Percentiles rank a stretch among this genome's conserved stretches.
phyloP scores from a whole-genome alignment of 495 filamentous ascomycete genomes.

The Annulohypoxylon bovei region DNA sequence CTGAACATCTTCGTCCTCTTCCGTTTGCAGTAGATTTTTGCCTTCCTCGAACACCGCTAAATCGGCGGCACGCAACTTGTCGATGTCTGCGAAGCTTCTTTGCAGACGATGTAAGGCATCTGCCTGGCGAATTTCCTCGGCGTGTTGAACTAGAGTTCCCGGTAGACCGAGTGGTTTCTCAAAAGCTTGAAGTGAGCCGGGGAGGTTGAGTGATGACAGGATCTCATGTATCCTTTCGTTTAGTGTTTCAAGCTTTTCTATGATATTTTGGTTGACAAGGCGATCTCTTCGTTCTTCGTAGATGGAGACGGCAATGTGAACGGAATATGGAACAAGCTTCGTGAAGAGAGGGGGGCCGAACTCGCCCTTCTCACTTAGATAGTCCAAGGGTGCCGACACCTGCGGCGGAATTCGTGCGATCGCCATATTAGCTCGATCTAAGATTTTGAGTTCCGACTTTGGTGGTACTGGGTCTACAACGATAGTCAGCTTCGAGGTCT shows the following conservation, averaged over 20 bases:
- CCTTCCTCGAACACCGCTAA: conserved; percentile 82
- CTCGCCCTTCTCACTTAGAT: conserved; percentile 79
- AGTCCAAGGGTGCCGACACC: conserved; percentile 79
- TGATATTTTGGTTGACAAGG: conserved; percentile 83
- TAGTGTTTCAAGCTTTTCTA: conserved; percentile 84
- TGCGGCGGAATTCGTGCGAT: conserved; percentile 80
- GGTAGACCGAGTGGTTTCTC: conserved; percentile 96
- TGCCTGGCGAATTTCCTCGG: conserved; percentile 94
- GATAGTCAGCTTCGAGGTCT: conserved; percentile 22
- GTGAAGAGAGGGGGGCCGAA: conserved; percentile 88
- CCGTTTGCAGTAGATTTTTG: conserved; percentile 75
- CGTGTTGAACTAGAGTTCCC: conserved; percentile 82
- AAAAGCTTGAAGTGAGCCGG: conserved; percentile 91
- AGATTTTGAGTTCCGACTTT: conserved; percentile 84
- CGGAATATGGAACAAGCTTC: conserved; percentile 93
- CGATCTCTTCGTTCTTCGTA: conserved; percentile 93
- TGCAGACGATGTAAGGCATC: conserved; percentile 80
- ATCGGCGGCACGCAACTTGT: conserved; percentile 83
- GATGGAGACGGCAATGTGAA: conserved; percentile 93
- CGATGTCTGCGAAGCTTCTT: conserved; percentile 82
- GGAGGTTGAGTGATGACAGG: conserved; percentile 84
- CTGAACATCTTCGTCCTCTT: conserved; percentile 83
- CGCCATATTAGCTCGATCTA: conserved; percentile 92
- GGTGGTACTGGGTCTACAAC: conserved; percentile 76
- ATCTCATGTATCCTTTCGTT: conserved; percentile 83